Conservation (phyloP, 2,329 filamentous ascomycete genomes). For the Arachnomyces sp. region DNA sequence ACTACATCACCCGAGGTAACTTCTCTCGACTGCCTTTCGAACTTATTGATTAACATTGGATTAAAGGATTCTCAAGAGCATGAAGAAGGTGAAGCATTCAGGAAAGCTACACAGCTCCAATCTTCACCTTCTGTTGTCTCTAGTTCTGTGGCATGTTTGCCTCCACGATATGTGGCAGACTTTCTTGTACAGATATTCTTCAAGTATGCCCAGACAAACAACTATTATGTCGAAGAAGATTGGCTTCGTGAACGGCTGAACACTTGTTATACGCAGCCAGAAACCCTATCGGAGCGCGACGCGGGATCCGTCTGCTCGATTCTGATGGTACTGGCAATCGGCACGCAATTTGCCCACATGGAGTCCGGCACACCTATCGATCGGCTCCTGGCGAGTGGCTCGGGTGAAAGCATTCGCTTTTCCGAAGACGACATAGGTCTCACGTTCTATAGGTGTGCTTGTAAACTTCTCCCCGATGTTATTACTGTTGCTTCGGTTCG, state of each 20-base stretch:
- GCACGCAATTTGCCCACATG: slow-evolving; percentile 38
- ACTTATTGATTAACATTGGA: slow-evolving; percentile 8
- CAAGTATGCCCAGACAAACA: slow-evolving; percentile 37
- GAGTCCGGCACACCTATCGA: slow-evolving; percentile 31
- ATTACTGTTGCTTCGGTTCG: slow-evolving; percentile 49
- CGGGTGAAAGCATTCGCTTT: slow-evolving; percentile 27
- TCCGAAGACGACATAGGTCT: slow-evolving; percentile 48
- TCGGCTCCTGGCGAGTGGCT: slow-evolving; percentile 18
- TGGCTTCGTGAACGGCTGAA: slow-evolving; percentile 34
- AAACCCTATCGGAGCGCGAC: slow-evolving; percentile 28
- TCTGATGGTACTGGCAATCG: slow-evolving; percentile 36
- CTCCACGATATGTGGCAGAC: slow-evolving; percentile 36
- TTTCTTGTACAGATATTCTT: slow-evolving; percentile 37
- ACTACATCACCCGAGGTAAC: slow-evolving; percentile 28
- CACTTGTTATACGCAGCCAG: slow-evolving; percentile 29
- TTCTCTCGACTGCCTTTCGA: background rate
- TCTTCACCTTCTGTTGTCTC: slow-evolving; percentile 31
- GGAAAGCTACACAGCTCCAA: slow-evolving; percentile 35
- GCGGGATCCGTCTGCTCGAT: slow-evolving; percentile 34
- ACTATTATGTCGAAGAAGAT: slow-evolving; percentile 36
- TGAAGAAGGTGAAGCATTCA: slow-evolving; percentile 35
- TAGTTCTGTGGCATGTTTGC: slow-evolving; percentile 31
- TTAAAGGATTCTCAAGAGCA: slow-evolving; percentile 26
- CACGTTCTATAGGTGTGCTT: slow-evolving; percentile 50
- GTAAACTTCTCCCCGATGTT: slow-evolving; percentile 47